phyloP scores from a whole-genome alignment of 805 yeast species.

The Wickerhamiella musiphila region DNA sequence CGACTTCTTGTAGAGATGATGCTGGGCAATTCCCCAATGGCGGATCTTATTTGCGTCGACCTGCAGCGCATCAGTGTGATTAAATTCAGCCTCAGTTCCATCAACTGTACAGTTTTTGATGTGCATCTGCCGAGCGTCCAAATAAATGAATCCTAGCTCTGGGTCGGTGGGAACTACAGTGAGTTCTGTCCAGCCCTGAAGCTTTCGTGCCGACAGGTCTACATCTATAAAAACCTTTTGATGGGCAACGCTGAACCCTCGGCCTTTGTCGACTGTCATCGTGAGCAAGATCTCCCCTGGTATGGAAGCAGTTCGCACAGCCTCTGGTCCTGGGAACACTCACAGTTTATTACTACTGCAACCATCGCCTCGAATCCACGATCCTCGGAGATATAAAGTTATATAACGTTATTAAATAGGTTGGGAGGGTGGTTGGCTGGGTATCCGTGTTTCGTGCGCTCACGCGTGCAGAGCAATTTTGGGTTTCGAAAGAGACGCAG shows the following conservation, averaged over 20 bases:
- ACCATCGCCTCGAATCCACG: too few species aligned
- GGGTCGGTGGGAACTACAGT: conserved; percentile 58
- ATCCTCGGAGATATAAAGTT: too few species aligned
- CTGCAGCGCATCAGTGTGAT: conserved; percentile 36
- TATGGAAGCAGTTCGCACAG: too few species aligned
- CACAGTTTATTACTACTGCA: too few species aligned
- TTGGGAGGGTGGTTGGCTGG: too few species aligned
- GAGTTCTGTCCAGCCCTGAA: conserved; percentile 66
- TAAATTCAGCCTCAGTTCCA: conserved; percentile 36
- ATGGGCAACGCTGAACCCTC: conserved; percentile 54
- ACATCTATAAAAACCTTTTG: conserved; percentile 70
- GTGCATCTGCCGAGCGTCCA: conserved; percentile 57
- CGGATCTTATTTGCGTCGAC: conserved; percentile 19
- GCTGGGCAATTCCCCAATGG: conserved; percentile 16
- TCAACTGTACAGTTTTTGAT: conserved; percentile 51
- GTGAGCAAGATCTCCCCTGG: too few species aligned
- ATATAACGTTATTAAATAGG: too few species aligned
- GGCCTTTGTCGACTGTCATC: conserved; percentile 1
- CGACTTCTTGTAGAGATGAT: conserved; percentile 11
- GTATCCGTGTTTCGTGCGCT: too few species aligned
- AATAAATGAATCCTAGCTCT: conserved; percentile 36
- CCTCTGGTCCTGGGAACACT: too few species aligned
- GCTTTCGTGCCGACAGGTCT: conserved; percentile 41
- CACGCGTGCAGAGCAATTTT: too few species aligned
- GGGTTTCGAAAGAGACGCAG: too few species aligned